Base-by-base conservation (phyloP, 2,329 filamentous ascomycete species). In the Fusarium mangiferae region DNA sequence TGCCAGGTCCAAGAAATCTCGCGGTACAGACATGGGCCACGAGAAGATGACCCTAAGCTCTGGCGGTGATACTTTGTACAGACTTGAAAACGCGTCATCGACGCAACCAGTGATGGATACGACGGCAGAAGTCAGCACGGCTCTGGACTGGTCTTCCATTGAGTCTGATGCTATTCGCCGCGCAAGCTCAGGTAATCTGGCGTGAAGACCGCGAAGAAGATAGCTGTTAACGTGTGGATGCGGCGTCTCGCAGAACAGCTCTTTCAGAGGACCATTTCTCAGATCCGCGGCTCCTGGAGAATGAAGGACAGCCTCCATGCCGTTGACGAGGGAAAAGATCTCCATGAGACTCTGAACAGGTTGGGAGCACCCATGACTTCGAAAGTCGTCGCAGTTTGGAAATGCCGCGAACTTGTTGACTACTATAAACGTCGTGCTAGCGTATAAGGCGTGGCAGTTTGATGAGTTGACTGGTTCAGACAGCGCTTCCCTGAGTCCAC, bases 341-440 rank as follows among this genome's bases (percentile, higher is more conserved):
- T 74, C 72, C 41, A 74, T 45, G 0, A 74, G 26, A 1, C 63
- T 68, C 2, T 72, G 52, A 2, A 74, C 60, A 3, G 72, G 68
- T 4, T 55, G 24, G 1, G 46, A 49, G 24, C 72, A 72, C 0
- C 61, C 49, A 1, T 74, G 72, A 0, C 30, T 55, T 2, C 59
- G 58, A 33, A 72, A 68, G 4, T 72, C 54, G 2, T 74, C 68
- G 8, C 71, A 76, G 18, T 68, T 59, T 0, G 69, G 74, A 20
- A 75, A 74, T 0, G 71, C 65, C 0, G 74, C 74, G 13, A 76
- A 76, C 18, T 72, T 73, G 3, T 75, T 70, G 18, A 76, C 54
- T 1, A 75, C 72, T n/a, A 76, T 64, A 0, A 76, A 66, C 0
- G 73, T 67, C 0, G 74, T 72, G 2, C 57, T 70, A 0, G 68